Evolutionary conservation across 2,329 filamentous ascomycete genomes (phyloP).

Genomic region (Arthrobotrys megalospora): DNA sequence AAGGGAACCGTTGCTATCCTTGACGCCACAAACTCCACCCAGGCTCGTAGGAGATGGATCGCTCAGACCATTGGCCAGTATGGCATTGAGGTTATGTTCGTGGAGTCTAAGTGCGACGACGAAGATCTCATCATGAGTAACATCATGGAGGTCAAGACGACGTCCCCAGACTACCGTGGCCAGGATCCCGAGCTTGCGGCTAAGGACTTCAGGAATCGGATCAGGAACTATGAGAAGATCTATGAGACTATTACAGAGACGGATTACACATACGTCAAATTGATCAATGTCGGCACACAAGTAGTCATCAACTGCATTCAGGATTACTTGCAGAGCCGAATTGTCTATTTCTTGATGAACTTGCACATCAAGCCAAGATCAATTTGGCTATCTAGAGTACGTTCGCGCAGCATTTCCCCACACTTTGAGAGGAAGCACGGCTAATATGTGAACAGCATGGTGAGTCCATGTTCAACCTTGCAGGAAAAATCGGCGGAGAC

Average conservation of each 20-base stretch:
- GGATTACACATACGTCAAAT: constrained; percentile 93
- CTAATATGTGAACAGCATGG: constrained; percentile 77
- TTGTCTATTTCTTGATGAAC: constrained; percentile 99
- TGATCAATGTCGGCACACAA: constrained; percentile 94
- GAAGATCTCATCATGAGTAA: constrained; percentile 98
- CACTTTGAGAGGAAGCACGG: background rate
- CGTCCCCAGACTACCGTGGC: constrained; percentile 92
- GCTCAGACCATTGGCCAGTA: constrained; percentile 81
- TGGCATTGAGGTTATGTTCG: constrained; percentile 90
- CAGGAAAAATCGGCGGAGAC: constrained; percentile 93
- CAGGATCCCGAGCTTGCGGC: constrained; percentile 94
- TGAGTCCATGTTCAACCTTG: constrained; percentile 92
- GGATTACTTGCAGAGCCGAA: constrained; percentile 94
- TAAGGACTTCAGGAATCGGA: constrained; percentile 91
- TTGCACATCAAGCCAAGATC: constrained; percentile 96
- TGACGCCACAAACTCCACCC: constrained; percentile 97
- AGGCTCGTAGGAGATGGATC: constrained; percentile 90
- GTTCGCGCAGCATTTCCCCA: constrained; percentile 65
- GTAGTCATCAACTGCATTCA: constrained; percentile 98
- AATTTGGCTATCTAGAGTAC: constrained; percentile 93
- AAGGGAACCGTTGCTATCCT: constrained; percentile 91
- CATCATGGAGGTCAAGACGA: constrained; percentile 96
- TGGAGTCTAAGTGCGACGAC: constrained; percentile 97
- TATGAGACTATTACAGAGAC: constrained; percentile 92
- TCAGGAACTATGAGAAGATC: constrained; percentile 96